Conservation (phyloP, 2,329 filamentous ascomycete genomes). For the Clathrospora elynae region DNA sequence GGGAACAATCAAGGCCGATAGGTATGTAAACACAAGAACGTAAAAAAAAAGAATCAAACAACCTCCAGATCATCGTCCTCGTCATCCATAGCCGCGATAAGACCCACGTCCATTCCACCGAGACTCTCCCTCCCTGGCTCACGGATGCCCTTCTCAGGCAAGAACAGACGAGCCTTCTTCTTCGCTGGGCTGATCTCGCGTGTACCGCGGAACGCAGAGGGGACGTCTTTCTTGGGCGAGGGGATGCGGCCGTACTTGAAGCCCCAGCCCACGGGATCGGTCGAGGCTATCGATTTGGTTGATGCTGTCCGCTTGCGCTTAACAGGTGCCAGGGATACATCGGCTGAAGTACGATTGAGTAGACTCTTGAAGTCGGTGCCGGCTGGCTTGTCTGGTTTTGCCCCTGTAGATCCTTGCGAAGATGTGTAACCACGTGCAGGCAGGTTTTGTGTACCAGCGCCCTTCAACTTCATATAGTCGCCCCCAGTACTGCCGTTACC, state of each 20-base stretch:
- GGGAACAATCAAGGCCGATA: background rate
- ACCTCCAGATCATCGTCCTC: conserved; percentile 58
- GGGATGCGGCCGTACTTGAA: conserved; percentile 49
- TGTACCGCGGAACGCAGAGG: conserved; percentile 34
- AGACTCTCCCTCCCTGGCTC: conserved; percentile 56
- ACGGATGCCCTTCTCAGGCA: conserved; percentile 56
- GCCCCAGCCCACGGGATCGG: conserved; percentile 55
- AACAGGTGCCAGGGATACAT: conserved; percentile 51
- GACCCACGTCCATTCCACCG: conserved; percentile 42
- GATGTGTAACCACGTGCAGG: conserved; percentile 25
- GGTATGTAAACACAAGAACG: conserved; percentile 14
- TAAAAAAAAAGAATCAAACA: conserved; percentile 46
- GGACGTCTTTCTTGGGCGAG: conserved; percentile 40
- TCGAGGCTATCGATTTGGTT: conserved; percentile 37
- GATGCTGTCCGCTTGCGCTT: conserved; percentile 50
- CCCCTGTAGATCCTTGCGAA: conserved; percentile 20
- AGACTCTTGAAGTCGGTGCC: conserved; percentile 49
- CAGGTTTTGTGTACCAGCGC: conserved; percentile 23
- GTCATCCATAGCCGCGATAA: conserved; percentile 48
- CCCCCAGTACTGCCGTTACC: conserved; percentile 67
- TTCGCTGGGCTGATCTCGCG: conserved; percentile 49
- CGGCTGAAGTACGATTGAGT: conserved; percentile 51
- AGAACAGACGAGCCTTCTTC: conserved; percentile 55
- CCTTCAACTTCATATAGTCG: conserved; percentile 67
- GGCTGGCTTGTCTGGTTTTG: conserved; percentile 23